Conservation (phyloP, 345 rosid species). For the Citrus hindsii region DNA sequence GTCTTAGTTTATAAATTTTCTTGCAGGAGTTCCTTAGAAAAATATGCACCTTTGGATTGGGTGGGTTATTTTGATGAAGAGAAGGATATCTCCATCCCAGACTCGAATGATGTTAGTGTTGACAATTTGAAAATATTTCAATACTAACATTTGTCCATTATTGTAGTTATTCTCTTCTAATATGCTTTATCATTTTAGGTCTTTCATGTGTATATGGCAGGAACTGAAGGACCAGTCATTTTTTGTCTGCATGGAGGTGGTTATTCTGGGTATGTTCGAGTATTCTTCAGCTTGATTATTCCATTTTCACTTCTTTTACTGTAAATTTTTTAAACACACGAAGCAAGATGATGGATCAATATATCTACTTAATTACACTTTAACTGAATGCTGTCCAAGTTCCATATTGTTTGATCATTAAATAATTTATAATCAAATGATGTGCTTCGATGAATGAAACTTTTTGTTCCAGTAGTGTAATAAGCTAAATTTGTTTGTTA, state of each 20-base stretch:
- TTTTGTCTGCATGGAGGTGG: conserved; percentile 97
- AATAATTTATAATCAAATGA: neutral
- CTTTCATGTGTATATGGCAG: conserved; percentile 88
- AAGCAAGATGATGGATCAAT: neutral
- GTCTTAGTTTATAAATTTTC: neutral
- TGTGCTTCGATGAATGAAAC: neutral
- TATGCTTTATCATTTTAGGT: conserved; percentile 52
- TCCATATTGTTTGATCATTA: neutral
- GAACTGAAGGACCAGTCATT: conserved; percentile 85
- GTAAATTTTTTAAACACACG: neutral
- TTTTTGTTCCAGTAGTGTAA: neutral
- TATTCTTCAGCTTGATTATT: neutral
- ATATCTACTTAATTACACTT: neutral
- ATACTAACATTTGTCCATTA: neutral
- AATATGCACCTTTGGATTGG: conserved; percentile 77
- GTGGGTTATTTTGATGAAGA: conserved; percentile 62
- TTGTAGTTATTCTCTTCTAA: conserved; percentile 20
- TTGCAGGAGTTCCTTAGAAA: conserved; percentile 50
- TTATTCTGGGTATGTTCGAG: conserved; percentile 70
- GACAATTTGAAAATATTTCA: neutral
- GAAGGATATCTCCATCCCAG: conserved; percentile 64
- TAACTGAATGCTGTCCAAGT: neutral
- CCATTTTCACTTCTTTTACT: neutral
- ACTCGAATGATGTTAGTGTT: conserved; percentile 61
- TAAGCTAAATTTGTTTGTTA: neutral